phyloP scores from a whole-genome alignment of 345 rosid genomes.

The Eucalyptus paniculata region DNA sequence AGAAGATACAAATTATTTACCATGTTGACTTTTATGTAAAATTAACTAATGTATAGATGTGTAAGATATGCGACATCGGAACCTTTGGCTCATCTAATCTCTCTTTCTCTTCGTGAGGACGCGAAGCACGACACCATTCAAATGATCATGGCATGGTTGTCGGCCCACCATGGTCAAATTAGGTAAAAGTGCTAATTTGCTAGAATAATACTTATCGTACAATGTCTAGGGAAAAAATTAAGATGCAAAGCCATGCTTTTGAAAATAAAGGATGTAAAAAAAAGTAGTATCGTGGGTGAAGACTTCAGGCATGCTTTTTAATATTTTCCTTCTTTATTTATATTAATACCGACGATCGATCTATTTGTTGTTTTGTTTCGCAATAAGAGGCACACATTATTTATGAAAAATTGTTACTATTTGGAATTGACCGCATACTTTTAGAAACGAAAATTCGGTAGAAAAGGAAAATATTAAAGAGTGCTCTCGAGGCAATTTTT shows the following conservation, averaged over 20 bases:
- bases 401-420: neutral
- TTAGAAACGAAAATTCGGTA: neutral
- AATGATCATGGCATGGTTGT: neutral
- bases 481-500: neutral
- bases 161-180: neutral
- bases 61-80: neutral
- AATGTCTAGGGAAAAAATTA: neutral
- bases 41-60: no score
- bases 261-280: neutral
- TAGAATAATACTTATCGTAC: neutral
- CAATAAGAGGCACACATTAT: neutral
- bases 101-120: no score
- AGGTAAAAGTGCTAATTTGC: neutral
- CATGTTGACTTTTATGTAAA: neutral
- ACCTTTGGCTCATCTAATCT: neutral
- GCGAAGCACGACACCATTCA: neutral
- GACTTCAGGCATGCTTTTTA: rapidly evolving
- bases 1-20: neutral
- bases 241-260: neutral
- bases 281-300: neutral
- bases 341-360: rapidly evolving
- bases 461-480: neutral
- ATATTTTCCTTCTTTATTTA: neutral
- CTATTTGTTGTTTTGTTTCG: neutral
- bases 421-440: neutral